These are phyloP conservation scores for Geotrichum bryndzae DNA, from an alignment of 1,139 yeast species.

Conservation along the genomic window DNA sequence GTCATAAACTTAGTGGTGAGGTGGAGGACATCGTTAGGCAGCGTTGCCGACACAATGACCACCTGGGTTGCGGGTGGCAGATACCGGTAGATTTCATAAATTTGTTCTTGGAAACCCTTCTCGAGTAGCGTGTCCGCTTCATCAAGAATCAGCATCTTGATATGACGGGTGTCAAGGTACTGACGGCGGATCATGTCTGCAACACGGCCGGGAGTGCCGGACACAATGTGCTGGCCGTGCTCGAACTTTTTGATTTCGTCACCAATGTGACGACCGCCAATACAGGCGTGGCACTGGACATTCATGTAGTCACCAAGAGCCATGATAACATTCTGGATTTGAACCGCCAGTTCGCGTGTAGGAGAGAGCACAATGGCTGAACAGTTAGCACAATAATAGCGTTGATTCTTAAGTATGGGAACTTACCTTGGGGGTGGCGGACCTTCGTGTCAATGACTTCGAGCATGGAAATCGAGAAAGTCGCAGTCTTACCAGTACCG, in stretches of 20 bases:
- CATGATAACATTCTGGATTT: constrained; percentile 77
- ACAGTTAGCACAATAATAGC: neutral
- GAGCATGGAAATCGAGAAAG: constrained; percentile 86
- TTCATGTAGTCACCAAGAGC: constrained; percentile 82
- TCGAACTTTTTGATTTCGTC: constrained; percentile 68
- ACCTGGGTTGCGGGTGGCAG: constrained; percentile 82
- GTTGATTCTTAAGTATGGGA: constrained; percentile 26
- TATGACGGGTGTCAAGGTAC: constrained; percentile 55
- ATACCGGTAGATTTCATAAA: constrained; percentile 76
- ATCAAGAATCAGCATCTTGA: constrained; percentile 80
- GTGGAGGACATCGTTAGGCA: constrained; percentile 77
- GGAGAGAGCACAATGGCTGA: constrained; percentile 84
- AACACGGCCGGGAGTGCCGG: constrained; percentile 97
- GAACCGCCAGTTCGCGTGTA: constrained; percentile 91
- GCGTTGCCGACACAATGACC: constrained; percentile 90
- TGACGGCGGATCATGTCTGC: constrained; percentile 81
- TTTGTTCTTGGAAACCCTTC: constrained; percentile 89
- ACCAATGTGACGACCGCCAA: constrained; percentile 85
- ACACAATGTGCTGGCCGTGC: constrained; percentile 83
- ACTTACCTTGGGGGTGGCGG: constrained; percentile 39
- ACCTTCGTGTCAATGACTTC: constrained; percentile 63
- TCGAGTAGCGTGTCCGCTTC: constrained; percentile 92
- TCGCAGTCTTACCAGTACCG: constrained; percentile 97
- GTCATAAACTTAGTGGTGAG: constrained; percentile 84
- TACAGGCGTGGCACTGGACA: constrained; percentile 80